Evolutionary conservation across 129 eudicot species (phyloP), one percentile per base, ranked within the genome.

Genomic region (Oenanthe sinensis): DNA sequence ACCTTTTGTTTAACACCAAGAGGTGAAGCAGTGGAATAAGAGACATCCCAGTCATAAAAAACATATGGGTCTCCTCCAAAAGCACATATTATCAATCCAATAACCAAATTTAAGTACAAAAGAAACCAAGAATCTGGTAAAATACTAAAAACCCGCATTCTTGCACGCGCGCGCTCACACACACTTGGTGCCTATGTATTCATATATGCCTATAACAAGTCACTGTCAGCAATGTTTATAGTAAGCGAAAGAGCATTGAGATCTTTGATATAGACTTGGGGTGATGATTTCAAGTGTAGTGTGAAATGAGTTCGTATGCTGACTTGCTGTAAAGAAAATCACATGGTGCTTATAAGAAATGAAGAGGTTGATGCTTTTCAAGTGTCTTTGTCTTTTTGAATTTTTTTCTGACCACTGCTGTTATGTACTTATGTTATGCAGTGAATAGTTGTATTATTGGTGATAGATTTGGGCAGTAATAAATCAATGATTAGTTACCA

Each of bases 1-100:
- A 95, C 99, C 99, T 96, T 92, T 68, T 96, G 99, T 70, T 86
- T 85, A 45, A 86, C 88, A 37, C 99, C 99, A 50, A 96, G 99
- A 45, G 99, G 99, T 65, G 97, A 84, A 44, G 89, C 99, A 28
- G 96, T 85, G 82, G 83, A 78, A 81, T 96, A 96, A 48, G 99
- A 96, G 75, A 96, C 84, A 12, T 89, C 92, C 99, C 99, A 96
- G 62, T 92, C 99, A 87, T 87, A 90, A 83, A 50, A 90, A 37
- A 90, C 92, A 87, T 78, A 96, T 40, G 99, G 99, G 81, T 92
- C 99, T 47, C 77, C 95, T 60, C 87, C 97, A 28, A 86, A 85
- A 67, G 84, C 88, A 80, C 77, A 77, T 49, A 15, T 80, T 9
- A 87, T 6, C 44, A 83, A 86, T 82, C 87, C 70, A 7, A 63